Conservation (phyloP, 176 grass and related monocot genomes). For the Tillandsia fasciculata region DNA sequence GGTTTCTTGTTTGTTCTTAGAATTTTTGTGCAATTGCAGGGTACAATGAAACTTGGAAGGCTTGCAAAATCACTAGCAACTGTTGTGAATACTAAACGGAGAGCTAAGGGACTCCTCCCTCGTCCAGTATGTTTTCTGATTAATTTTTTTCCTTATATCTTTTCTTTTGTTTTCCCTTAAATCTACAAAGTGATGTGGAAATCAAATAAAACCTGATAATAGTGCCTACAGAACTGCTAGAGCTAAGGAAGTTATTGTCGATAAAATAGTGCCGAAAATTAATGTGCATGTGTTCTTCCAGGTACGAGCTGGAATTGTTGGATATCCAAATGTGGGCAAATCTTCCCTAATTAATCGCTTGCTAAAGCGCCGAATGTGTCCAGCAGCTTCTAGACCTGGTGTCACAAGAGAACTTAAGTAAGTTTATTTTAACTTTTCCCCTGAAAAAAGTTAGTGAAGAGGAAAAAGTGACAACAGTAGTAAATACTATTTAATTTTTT, state of each 20-base stretch:
- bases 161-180: constrained; percentile 3
- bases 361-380: constrained; percentile 91
- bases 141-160: constrained; percentile 20
- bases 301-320: constrained; percentile 95
- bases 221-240: too few relatives aligned
- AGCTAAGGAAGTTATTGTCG: too few relatives aligned
- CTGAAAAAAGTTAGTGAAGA: not conserved
- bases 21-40: constrained; percentile 39
- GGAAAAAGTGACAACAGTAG: not conserved
- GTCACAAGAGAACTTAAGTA: constrained; percentile 96
- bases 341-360: constrained; percentile 97
- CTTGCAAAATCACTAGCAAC: constrained; percentile 83
- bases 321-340: constrained; percentile 98
- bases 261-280: too few relatives aligned
- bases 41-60: constrained; percentile 85
- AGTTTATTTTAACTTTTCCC: not conserved
- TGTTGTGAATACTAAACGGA: constrained; percentile 70
- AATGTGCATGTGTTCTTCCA: constrained; percentile 14
- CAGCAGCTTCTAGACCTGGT: constrained; percentile 86
- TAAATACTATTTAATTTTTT: not conserved
- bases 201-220: not conserved
- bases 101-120: constrained; percentile 89
- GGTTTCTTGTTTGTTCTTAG: not conserved
- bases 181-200: not conserved
- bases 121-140: constrained; percentile 42